A percentile compares a stretch with the other conserved stretches of the same genome.
These are phyloP conservation scores for Penicillium roqueforti DNA, from an alignment of 495 filamentous ascomycete species.

Conservation along the genomic window DNA sequence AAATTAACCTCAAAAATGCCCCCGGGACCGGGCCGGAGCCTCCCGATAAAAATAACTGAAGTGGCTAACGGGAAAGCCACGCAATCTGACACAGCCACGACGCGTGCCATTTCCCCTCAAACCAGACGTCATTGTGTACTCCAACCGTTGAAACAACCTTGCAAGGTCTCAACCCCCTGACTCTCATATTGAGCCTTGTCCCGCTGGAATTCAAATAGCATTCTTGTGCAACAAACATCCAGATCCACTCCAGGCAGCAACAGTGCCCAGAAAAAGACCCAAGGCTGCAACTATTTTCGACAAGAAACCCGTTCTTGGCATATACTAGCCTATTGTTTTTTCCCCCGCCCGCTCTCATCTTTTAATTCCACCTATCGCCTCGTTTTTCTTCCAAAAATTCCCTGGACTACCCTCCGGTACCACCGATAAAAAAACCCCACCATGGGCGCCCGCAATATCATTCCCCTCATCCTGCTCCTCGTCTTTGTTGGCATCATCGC, in stretches of 20 bases:
- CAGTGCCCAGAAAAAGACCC: neutral
- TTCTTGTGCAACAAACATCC: neutral
- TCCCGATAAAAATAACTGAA: constrained; percentile 1
- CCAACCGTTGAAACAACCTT: neutral
- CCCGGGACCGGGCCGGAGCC: neutral
- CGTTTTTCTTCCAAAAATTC: neutral
- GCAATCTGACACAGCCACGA: neutral
- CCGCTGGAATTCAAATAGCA: neutral
- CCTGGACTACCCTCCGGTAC: neutral
- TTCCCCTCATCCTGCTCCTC: constrained; percentile 73
- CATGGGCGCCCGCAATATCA: constrained; percentile 43
- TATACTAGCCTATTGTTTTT: neutral
- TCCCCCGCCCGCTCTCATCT: neutral
- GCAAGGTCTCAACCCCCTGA: neutral
- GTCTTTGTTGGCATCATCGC: constrained; percentile 56
- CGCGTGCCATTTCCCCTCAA: constrained; percentile 1
- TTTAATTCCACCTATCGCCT: neutral
- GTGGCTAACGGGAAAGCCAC: neutral
- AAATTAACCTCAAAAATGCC: neutral
- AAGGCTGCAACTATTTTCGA: constrained; percentile 1
- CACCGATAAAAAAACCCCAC: neutral
- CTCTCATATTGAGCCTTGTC: neutral
- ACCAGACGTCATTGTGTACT: constrained; percentile 1
- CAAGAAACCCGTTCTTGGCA: constrained; percentile 5
- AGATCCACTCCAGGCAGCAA: constrained; percentile 8